These are phyloP conservation scores for Podospora sp. DNA, from an alignment of 495 filamentous ascomycete species.

Conservation along the genomic window DNA sequence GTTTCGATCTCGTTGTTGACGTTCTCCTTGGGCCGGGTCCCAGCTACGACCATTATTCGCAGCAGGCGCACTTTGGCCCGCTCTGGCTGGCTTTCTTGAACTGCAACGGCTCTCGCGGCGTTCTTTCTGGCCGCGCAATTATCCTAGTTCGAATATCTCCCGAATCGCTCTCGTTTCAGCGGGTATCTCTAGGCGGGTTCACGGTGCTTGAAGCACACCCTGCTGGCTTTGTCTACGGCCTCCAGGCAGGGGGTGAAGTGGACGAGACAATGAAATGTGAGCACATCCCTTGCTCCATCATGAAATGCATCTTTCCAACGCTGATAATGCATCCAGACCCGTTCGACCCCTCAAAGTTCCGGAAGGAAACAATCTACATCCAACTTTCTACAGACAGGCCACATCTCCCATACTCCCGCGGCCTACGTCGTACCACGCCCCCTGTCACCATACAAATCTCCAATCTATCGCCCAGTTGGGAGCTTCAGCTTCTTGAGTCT, in stretches of 20 bases:
- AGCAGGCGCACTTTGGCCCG: neutral
- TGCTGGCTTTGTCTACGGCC: neutral
- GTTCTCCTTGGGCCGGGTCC: neutral
- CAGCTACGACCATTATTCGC: neutral
- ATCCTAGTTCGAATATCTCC: neutral
- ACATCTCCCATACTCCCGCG: neutral
- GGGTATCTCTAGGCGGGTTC: conserved; percentile 5
- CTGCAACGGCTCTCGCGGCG: conserved; percentile 3
- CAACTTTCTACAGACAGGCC: neutral
- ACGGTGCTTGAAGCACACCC: neutral
- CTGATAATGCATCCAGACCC: neutral
- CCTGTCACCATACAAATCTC: neutral
- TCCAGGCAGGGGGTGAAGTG: neutral
- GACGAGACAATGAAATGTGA: neutral
- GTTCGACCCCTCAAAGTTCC: neutral
- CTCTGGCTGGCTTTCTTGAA: neutral
- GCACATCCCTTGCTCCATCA: neutral
- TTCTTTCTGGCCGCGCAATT: neutral
- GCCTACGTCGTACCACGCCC: neutral
- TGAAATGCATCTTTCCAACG: neutral
- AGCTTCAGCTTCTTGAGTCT: neutral
- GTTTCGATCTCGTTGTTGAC: neutral
- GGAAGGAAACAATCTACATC: neutral
- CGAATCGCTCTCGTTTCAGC: neutral
- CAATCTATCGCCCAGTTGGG: neutral